Evolutionary conservation across 1,139 yeast species (phyloP), one percentile per base, ranked within the genome.

Genomic region (Sugiyamaella pinicola): DNA sequence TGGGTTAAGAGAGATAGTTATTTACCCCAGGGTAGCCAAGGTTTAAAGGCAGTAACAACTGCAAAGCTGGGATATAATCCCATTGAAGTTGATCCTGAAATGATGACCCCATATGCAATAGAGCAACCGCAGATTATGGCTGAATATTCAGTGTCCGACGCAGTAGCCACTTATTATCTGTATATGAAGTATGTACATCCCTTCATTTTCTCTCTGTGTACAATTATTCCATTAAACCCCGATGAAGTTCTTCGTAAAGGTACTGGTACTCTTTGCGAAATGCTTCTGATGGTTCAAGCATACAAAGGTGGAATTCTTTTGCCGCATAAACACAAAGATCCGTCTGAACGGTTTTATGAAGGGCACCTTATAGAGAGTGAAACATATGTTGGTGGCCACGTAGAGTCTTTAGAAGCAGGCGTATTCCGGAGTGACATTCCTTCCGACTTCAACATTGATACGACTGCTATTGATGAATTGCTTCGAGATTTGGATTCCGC

Each of bases 1-100:
- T 95, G 99, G 99, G 99, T 95, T n/a, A 90, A 95, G 67, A 83
- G 99, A 74, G 99, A 95, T 69, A 87, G 96, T 2, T 95, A 95
- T 69, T 75, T 95, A 51, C 99, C 99, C 0, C 99, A 95, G 68
- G 99, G 99, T 43, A 87, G 97, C 1, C 99, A 95, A 69, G 99
- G 99, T 75, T 79, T 95, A 66, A 95, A 95, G 68, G 98, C 99
- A 0, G 99, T 95, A 17, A 95, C 99, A 2, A 91, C 96, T 10
- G 95, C 91, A 0, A 95, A 95, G 68, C 75, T 95, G 52, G 99
- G 99, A 4, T 95, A 95, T 65, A 91, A 91, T 66, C 99, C 99
- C 4, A 85, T 93, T 24, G 99, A 95, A 71, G 76, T 95, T 56
- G 99, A 95, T 63, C 99, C 99, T 0, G 99, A 95, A 71, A 74